Percentiles rank a stretch among this genome's conserved stretches.
Evolutionary conservation across 2,329 filamentous ascomycete genomes (phyloP).

Genomic region (Blumeria graminis): DNA sequence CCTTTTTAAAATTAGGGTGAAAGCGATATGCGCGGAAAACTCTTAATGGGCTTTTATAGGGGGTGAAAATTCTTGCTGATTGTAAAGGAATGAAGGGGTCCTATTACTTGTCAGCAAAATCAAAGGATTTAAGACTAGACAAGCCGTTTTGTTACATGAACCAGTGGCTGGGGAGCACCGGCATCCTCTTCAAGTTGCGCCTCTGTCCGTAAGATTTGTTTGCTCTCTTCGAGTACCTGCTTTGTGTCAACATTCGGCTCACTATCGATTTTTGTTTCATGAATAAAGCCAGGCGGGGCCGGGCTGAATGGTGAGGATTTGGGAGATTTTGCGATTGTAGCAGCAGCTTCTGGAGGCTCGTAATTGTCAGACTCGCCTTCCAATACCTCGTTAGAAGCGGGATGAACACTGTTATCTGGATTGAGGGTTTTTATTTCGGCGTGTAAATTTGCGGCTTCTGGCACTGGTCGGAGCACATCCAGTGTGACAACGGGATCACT

Average conservation of each 20-base stretch:
- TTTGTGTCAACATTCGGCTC: constrained; percentile 6
- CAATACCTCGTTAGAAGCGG: constrained; percentile 1
- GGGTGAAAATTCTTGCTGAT: constrained; percentile 17
- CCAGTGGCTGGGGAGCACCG: constrained; percentile 4
- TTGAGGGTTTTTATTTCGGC: not conserved
- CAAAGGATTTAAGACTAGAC: constrained; percentile 2
- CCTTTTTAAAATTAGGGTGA: constrained; percentile 48
- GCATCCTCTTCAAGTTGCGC: constrained; percentile 4
- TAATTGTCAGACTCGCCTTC: constrained; percentile 24
- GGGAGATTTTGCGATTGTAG: constrained; percentile 7
- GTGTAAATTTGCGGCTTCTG: no score
- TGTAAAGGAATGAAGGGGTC: not conserved
- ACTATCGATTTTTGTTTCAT: constrained; percentile 8
- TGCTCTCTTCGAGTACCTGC: constrained; percentile 10
- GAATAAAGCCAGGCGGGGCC: constrained; percentile 15
- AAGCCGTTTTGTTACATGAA: constrained; percentile 10
- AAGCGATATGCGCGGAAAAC: constrained; percentile 77
- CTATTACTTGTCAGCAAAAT: constrained; percentile 7
- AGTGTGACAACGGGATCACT: no score
- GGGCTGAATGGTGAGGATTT: constrained; percentile 20
- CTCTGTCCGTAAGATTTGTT: constrained; percentile 6
- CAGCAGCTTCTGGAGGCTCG: constrained; percentile 25
- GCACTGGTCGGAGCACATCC: no score
- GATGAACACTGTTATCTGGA: constrained; percentile 5
- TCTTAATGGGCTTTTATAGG: constrained; percentile 65